These are phyloP conservation scores for Bondarzewia mesenterica DNA, from an alignment of 1,284 basidiomycete species.

Conservation along the genomic window DNA sequence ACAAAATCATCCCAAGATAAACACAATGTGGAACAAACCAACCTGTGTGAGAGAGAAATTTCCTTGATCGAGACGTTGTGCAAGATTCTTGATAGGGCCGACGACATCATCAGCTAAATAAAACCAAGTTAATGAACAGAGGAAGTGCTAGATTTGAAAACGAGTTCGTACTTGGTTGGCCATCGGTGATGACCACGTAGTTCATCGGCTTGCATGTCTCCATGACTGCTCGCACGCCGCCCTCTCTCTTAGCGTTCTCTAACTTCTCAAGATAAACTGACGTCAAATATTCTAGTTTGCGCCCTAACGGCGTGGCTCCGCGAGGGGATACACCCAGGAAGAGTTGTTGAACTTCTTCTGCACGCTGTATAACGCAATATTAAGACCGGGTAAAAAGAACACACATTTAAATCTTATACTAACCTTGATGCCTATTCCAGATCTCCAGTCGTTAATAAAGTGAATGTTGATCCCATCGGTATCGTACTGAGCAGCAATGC, in stretches of 20 bases:
- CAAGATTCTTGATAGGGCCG: conserved; percentile 34
- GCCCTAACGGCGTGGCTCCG: background rate
- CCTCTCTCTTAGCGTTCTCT: conserved; percentile 20
- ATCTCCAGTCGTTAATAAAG: background rate
- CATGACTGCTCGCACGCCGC: conserved; percentile 21
- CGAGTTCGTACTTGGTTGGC: conserved; percentile 38
- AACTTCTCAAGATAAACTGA: conserved; percentile 28
- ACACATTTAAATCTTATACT: background rate
- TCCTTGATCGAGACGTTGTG: conserved; percentile 37
- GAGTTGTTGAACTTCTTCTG: background rate
- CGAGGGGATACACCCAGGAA: background rate
- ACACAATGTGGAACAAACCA: too few species aligned
- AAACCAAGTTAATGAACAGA: conserved; percentile 5
- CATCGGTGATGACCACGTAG: conserved; percentile 57
- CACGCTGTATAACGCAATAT: background rate
- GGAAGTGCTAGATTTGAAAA: background rate
- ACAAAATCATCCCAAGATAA: too few species aligned
- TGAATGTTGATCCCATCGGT: background rate
- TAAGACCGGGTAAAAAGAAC: background rate
- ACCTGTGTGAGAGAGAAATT: conserved; percentile 50
- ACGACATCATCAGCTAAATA: conserved; percentile 41
- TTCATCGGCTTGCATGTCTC: conserved; percentile 40
- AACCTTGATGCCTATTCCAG: background rate
- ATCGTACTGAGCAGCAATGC: background rate
- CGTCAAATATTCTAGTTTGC: conserved; percentile 34